Base-by-base conservation (phyloP, 2,329 filamentous ascomycete genomes). In the Lasiodiplodia sp. region DNA sequence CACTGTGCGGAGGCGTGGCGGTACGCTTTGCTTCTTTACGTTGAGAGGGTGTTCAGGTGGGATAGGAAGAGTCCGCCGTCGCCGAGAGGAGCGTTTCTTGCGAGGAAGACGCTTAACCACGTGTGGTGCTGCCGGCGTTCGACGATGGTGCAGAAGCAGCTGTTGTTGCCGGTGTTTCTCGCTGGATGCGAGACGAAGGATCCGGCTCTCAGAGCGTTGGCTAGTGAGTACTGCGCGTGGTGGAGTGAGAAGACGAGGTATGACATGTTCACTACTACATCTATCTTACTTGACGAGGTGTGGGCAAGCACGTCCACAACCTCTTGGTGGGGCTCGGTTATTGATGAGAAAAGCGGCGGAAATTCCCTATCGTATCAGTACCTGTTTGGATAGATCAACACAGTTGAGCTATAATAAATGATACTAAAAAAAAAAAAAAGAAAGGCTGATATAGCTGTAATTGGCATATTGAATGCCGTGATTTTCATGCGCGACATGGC, bases 1-100 rank as follows among this genome's bases (percentile, higher is more conserved):
- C 37, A 62, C 11, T 62, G 38, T 28, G 44, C 57, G 6, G 57
- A 62, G 28, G 57, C 57, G 25, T 62, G 57, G 57, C 57, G 57
- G 44, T 47, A 25, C 3, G 57, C 57, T 7, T 47, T 62, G 21
- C 57, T 62, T 8, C 57, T 62, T 4, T 62, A 62, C 18, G 14
- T 44, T 14, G 28, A 44, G 21, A 37, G 57, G 16, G 57, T 49
- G 10, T 49, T 62, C 11, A 62, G n/a, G 21, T 62, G 57, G 57
- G 38, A 62, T 5, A 21, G 57, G 38, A 40, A 37, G 37, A 16
- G 37, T 1, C 38, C 38, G 1, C 38, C 57, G 10, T 47, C 57
- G 4, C 12, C 57, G 14, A 47, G 28, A 5, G 37, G 44, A 10
- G 23, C 31, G 18, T 38, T 25, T 4, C 25, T 47, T 4, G 57